A percentile compares a stretch with the other conserved stretches of the same genome.
phyloP scores from a whole-genome alignment of 768 basidiomycete genomes.

The Naganishia onofrii region DNA sequence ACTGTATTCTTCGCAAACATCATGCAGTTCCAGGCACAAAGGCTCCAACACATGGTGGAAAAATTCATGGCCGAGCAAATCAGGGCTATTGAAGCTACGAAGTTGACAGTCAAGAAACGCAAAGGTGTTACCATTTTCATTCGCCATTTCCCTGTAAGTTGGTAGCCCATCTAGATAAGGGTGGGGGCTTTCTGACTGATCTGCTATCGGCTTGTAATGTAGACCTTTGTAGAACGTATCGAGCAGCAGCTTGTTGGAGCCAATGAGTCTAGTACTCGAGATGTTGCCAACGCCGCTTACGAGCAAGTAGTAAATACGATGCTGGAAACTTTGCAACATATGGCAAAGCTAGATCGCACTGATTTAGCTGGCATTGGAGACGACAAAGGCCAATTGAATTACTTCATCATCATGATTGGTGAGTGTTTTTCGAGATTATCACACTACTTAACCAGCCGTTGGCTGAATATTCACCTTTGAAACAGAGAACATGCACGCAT shows the following conservation, averaged over 20 bases:
- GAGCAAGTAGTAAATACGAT: constrained; percentile 84
- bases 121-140: constrained; percentile 89
- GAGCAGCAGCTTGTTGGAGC: constrained; percentile 79
- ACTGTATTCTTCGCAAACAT: constrained; percentile 65
- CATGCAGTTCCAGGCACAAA: constrained; percentile 76
- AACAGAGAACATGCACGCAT: constrained; percentile 93
- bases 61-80: constrained; percentile 72
- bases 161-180: not conserved
- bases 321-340: constrained; percentile 88
- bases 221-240: constrained; percentile 70
- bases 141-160: constrained; percentile 74
- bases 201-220: constrained; percentile 1
- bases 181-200: not conserved
- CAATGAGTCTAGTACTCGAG: constrained; percentile 54
- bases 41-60: constrained; percentile 73
- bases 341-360: constrained; percentile 91
- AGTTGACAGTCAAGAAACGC: constrained; percentile 85
- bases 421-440: constrained; percentile 43
- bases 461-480: not conserved
- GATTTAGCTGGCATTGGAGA: constrained; percentile 57
- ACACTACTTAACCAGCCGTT: not conserved
- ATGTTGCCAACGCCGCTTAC: constrained; percentile 73
- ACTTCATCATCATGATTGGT: constrained; percentile 93
- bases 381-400: constrained; percentile 94
- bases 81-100: constrained; percentile 81